Percentiles rank a stretch among this genome's conserved stretches.
Evolutionary conservation across 1,284 basidiomycete species (phyloP).

Genomic region (Ustilago loliicola): DNA sequence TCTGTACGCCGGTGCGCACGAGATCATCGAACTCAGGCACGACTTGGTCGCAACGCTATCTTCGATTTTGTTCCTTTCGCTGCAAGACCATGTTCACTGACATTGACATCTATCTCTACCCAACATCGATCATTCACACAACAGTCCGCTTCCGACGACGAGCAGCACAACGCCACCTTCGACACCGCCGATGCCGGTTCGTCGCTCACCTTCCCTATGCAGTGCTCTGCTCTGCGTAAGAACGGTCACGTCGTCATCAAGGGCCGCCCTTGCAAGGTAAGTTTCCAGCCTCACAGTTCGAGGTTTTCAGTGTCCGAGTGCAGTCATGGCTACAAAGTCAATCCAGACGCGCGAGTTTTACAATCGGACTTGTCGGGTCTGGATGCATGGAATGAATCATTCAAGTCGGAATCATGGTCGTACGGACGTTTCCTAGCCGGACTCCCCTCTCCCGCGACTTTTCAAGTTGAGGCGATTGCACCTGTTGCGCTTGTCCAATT

Average conservation of each 20-base stretch:
- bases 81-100: neutral
- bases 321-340: neutral
- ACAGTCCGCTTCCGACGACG: slow-evolving; percentile 77
- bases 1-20: neutral
- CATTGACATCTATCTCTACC: neutral
- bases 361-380: too few species aligned
- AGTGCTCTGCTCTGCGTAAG: slow-evolving; percentile 95
- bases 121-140: neutral
- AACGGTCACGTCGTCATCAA: slow-evolving; percentile 98
- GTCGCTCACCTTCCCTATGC: slow-evolving; percentile 76
- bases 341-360: too few species aligned
- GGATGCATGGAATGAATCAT: too few species aligned
- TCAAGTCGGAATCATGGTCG: too few species aligned
- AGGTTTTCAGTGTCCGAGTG: neutral
- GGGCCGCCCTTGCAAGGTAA: slow-evolving; percentile 90
- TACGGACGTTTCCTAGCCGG: too few species aligned
- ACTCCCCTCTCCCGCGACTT: too few species aligned
- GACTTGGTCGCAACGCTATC: neutral
- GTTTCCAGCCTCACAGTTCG: slow-evolving; percentile 23
- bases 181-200: slow-evolving; percentile 76
- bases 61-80: neutral
- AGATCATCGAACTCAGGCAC: neutral
- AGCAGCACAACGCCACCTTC: slow-evolving; percentile 89
- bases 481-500: too few species aligned
- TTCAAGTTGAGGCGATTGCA: too few species aligned